Evolutionary conservation across 495 filamentous ascomycete genomes (phyloP), one percentile per base, ranked within the genome.

Genomic region (Choiromyces venosus): DNA sequence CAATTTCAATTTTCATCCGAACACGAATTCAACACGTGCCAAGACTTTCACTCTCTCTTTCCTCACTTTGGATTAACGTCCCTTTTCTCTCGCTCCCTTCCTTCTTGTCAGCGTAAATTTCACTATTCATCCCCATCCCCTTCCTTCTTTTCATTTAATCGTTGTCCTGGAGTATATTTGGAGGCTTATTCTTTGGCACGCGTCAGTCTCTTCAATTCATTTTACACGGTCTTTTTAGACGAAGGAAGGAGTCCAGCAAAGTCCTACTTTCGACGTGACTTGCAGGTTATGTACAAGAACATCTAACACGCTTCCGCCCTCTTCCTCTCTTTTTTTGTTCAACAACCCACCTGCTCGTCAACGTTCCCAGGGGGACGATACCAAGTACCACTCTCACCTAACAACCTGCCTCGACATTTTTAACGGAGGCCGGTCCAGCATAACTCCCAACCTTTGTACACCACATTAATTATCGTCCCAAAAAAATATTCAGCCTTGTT

Each of bases 21-120:
- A 77, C 72, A 76, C 75, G 69, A 75, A 71, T 69, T 76, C 64
- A 65, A 68, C 75, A 76, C 70, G 74, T 77, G 74, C 73, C 72
- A 61, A 61, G 52, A 61, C 42, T 75, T 74, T 37, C 56, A 37
- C 65, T 44, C 70, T 52, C 64, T 66, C 39, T 66, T 44, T 72
- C 35, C 73, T 67, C 72, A 65, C 69, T 68, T 61, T 71, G 25
- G 12, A 33, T 29, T 61, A 12, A n/a, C 52, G 33, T 56, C 65
- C 66, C 65, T 25, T 42, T 37, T 76, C 70, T 67, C 75, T 76
- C 69, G 73, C 74, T 73, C 42, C 73, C 75, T 77, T 76, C 74
- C 66, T 69, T 77, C 52, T 33, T 18, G 52, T 61, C 69, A 74
- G 25, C 25, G 52, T 61, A 25, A 61, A n/a, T 36, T 64, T 68